phyloP scores from a whole-genome alignment of 202 grass and related monocot genomes.

The Panicum hallii region DNA sequence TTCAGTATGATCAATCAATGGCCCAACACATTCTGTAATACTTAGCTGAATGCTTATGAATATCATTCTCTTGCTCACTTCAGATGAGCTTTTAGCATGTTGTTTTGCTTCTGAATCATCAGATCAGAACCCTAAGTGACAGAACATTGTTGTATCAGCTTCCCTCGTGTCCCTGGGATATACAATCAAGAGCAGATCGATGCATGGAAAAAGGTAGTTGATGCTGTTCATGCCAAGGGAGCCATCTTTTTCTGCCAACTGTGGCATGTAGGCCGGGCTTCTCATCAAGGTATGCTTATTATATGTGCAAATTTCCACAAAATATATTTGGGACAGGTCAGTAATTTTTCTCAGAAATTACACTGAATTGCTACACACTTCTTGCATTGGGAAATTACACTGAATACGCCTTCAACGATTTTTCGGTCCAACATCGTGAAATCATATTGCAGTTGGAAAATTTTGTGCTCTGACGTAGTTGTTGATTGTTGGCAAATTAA shows the following conservation, averaged over 20 bases:
- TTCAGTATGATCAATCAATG: too few species aligned
- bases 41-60: too few species aligned
- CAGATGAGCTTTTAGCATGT: neutral
- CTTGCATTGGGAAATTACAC: neutral
- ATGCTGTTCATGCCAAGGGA: slow-evolving; percentile 92
- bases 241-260: slow-evolving; percentile 91
- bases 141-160: slow-evolving; percentile 54
- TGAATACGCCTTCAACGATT: neutral
- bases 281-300: slow-evolving; percentile 70
- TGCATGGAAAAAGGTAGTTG: slow-evolving; percentile 94
- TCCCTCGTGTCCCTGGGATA: slow-evolving; percentile 91
- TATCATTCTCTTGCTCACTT: neutral
- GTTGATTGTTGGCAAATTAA: neutral
- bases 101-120: neutral
- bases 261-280: slow-evolving; percentile 97
- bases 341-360: neutral
- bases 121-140: neutral
- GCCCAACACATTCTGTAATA: too few species aligned
- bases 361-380: neutral
- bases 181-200: slow-evolving; percentile 83
- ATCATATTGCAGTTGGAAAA: neutral
- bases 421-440: neutral
- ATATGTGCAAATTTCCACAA: neutral
- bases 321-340: neutral
- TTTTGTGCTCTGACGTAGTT: neutral